Percentiles rank a stretch among this genome's conserved stretches.
Evolutionary conservation across 164 flowering plant genomes (phyloP).

Genomic region (Annona cherimola): DNA sequence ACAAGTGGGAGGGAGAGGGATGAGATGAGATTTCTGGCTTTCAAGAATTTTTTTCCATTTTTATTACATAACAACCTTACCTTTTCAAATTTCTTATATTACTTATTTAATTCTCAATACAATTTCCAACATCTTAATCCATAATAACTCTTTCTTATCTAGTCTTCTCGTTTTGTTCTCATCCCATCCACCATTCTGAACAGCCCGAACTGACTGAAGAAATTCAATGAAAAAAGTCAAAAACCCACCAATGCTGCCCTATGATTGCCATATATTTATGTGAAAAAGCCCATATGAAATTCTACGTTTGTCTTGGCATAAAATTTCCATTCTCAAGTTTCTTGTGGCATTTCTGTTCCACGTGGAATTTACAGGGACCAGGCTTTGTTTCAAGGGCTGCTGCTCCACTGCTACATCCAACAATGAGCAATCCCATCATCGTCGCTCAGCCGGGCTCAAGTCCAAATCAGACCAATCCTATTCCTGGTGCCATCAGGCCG

Average conservation of each 20-base stretch:
- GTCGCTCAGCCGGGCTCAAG: slow-evolving; percentile 21
- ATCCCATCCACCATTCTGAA: no score
- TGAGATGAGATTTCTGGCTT: no score
- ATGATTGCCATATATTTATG: neutral
- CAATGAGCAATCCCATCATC: slow-evolving; percentile 14
- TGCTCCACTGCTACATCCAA: slow-evolving; percentile 13
- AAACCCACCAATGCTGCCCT: neutral
- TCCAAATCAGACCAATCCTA: slow-evolving; percentile 15
- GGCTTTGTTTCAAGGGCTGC: slow-evolving; percentile 31
- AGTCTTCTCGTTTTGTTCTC: no score
- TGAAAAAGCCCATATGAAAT: neutral
- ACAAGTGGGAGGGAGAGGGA: no score
- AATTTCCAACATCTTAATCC: no score
- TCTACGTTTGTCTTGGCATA: neutral
- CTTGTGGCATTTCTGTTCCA: neutral
- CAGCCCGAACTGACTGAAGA: neutral
- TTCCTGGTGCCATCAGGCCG: slow-evolving; percentile 17
- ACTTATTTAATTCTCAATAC: no score
- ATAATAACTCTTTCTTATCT: no score
- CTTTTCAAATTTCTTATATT: no score
- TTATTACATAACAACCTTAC: no score
- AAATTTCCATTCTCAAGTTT: neutral
- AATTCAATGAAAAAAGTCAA: neutral
- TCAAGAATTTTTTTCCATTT: no score
- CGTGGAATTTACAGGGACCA: slow-evolving; percentile 36